Conservation (phyloP, 108 stramenopile species). For the Cyclotella baltica region DNA sequence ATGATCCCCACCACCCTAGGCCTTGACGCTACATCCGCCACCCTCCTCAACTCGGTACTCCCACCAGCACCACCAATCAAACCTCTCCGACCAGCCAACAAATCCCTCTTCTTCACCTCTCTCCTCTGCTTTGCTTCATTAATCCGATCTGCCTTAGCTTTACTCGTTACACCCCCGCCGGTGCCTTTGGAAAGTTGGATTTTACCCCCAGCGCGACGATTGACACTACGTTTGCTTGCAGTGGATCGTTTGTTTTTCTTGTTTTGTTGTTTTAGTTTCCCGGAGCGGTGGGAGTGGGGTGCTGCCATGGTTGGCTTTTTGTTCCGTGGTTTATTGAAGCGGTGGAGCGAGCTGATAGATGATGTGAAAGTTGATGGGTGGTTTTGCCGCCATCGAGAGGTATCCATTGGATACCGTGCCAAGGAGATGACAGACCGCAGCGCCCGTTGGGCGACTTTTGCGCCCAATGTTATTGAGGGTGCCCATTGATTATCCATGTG, state of each 20-base stretch:
- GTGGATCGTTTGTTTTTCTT: conserved; percentile 84
- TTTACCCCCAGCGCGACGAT: conserved; percentile 72
- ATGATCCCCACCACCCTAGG: conserved; percentile 92
- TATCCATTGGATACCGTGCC: too few relatives aligned
- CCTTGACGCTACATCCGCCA: neutral
- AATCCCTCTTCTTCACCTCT: conserved; percentile 56
- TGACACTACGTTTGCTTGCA: conserved; percentile 73
- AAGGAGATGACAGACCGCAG: too few relatives aligned
- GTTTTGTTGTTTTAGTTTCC: conserved; percentile 72
- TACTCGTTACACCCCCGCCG: conserved; percentile 26
- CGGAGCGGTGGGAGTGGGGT: conserved; percentile 55
- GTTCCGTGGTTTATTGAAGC: neutral
- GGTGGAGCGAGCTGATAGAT: neutral
- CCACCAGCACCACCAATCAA: conserved; percentile 25
- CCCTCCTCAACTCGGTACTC: neutral
- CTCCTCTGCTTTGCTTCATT: conserved; percentile 71
- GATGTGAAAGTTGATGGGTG: too few relatives aligned
- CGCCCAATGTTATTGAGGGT: too few relatives aligned
- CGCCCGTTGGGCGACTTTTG: too few relatives aligned
- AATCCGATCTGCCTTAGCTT: conserved; percentile 75
- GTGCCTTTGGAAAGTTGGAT: conserved; percentile 38
- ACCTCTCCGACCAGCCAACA: conserved; percentile 61
- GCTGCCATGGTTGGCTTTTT: conserved; percentile 13
- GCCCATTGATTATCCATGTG: too few relatives aligned
- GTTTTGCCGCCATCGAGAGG: too few relatives aligned